Percentiles rank a stretch among this genome's conserved stretches.
Conservation (phyloP, 2,329 filamentous ascomycete genomes). For the Curvularia verruculosa region DNA sequence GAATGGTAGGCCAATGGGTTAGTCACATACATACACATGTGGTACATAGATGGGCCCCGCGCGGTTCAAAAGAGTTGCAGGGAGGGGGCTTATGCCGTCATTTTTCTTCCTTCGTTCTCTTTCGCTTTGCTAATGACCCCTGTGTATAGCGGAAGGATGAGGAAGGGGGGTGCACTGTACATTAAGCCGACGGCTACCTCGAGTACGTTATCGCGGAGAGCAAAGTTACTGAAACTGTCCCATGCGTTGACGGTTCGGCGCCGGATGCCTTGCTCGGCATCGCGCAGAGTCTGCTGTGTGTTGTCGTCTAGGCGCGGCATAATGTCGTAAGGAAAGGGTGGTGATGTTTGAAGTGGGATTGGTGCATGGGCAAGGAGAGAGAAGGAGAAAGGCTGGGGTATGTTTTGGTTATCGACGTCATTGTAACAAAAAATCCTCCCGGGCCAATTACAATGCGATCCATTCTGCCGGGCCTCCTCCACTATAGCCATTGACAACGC, state of each 20-base stretch:
- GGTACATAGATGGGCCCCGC: no score
- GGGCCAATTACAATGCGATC: neutral
- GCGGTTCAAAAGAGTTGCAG: neutral
- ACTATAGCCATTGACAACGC: neutral
- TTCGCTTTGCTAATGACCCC: neutral
- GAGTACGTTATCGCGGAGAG: slow-evolving; percentile 74
- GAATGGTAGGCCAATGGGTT: no score
- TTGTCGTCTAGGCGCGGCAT: slow-evolving; percentile 44
- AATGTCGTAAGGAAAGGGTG: neutral
- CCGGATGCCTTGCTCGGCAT: slow-evolving; percentile 53
- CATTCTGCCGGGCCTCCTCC: neutral
- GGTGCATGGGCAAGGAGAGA: neutral
- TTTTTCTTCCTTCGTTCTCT: neutral
- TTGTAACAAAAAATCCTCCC: neutral
- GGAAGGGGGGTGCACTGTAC: slow-evolving; percentile 47
- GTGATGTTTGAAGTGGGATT: neutral
- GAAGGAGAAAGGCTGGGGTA: neutral
- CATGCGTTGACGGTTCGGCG: slow-evolving; percentile 59
- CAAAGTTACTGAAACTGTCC: slow-evolving; percentile 73
- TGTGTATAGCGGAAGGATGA: neutral
- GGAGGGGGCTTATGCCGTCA: neutral
- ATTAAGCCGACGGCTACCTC: slow-evolving; percentile 78
- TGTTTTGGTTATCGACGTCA: slow-evolving; percentile 6
- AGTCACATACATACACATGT: no score
- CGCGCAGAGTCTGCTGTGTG: slow-evolving; percentile 54